Conservation (phyloP, 495 filamentous ascomycete genomes). For the Margaritispora aquatica region DNA sequence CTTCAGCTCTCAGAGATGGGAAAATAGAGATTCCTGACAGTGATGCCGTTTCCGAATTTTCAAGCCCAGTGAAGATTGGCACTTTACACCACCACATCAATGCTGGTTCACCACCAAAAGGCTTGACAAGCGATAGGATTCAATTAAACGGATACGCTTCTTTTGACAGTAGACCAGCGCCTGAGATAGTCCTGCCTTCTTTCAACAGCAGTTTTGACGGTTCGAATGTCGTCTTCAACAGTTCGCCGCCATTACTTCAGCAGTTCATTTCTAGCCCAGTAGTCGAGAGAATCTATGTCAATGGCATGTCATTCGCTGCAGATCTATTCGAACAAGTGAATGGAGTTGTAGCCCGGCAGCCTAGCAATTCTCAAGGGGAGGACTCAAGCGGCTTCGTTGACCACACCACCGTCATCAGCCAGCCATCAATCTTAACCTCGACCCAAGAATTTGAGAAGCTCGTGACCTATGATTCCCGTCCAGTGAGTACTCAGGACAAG, state of each 20-base stretch:
- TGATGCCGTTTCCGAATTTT: not conserved
- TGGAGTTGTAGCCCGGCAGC: not conserved
- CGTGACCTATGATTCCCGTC: not conserved
- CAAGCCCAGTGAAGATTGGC: not conserved
- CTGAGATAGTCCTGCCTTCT: not conserved
- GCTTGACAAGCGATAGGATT: not conserved
- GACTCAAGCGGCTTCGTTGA: not conserved
- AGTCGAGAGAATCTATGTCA: not conserved
- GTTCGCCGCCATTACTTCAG: not conserved
- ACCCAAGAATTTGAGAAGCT: not conserved
- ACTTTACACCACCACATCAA: not conserved
- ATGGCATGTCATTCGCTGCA: not conserved
- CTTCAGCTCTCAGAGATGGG: not conserved
- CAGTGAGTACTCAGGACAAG: not conserved
- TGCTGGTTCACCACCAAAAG: not conserved
- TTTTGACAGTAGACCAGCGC: not conserved
- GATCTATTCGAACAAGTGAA: not conserved
- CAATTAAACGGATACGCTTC: not conserved
- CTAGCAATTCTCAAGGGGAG: not conserved
- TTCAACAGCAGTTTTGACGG: not conserved
- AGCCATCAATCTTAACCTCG: not conserved
- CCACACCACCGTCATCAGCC: not conserved
- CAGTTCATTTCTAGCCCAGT: not conserved
- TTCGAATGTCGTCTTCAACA: not conserved
- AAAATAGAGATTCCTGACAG: slow-evolving; percentile 5